Conservation (phyloP, 352 stramenopile genomes). For the Phytophthora parvispora region DNA sequence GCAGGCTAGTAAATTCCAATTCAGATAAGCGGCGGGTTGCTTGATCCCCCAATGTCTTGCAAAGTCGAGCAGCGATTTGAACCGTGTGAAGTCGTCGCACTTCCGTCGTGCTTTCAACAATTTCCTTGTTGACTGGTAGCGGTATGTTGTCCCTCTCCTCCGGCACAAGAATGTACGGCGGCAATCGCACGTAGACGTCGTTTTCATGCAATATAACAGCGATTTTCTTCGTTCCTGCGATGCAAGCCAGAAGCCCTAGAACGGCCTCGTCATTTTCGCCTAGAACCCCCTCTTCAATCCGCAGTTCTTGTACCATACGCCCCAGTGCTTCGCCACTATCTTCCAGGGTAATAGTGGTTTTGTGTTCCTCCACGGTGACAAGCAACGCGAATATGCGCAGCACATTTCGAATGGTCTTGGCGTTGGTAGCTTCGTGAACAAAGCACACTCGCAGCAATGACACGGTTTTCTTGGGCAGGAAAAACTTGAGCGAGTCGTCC, state of each 20-base stretch:
- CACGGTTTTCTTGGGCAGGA: slow-evolving; percentile 84
- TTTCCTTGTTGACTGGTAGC: not conserved
- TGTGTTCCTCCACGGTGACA: slow-evolving; percentile 80
- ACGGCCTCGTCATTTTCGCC: slow-evolving; percentile 55
- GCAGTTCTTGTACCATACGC: slow-evolving; percentile 63
- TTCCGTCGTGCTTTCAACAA: not conserved
- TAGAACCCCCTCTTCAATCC: slow-evolving; percentile 30
- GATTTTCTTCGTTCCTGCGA: slow-evolving; percentile 53
- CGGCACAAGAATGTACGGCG: slow-evolving; percentile 46
- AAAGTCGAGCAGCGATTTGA: slow-evolving; percentile 39
- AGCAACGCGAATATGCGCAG: slow-evolving; percentile 65
- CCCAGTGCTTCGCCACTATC: slow-evolving; percentile 67
- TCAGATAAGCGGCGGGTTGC: slow-evolving; percentile 47
- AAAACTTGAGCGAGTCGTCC: slow-evolving; percentile 86
- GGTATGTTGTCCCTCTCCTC: slow-evolving; percentile 11
- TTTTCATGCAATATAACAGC: slow-evolving; percentile 68
- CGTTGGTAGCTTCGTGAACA: slow-evolving; percentile 42
- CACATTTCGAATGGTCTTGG: slow-evolving; percentile 77
- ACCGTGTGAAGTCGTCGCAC: slow-evolving; percentile 21
- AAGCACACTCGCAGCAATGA: slow-evolving; percentile 68
- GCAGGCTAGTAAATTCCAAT: slow-evolving; percentile 46
- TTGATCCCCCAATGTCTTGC: slow-evolving; percentile 40
- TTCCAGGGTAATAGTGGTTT: slow-evolving; percentile 75
- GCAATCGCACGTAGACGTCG: slow-evolving; percentile 53
- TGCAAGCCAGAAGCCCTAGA: slow-evolving; percentile 48